Evolutionary conservation across 345 rosid genomes (phyloP).

Genomic region (Linum trigynum): DNA sequence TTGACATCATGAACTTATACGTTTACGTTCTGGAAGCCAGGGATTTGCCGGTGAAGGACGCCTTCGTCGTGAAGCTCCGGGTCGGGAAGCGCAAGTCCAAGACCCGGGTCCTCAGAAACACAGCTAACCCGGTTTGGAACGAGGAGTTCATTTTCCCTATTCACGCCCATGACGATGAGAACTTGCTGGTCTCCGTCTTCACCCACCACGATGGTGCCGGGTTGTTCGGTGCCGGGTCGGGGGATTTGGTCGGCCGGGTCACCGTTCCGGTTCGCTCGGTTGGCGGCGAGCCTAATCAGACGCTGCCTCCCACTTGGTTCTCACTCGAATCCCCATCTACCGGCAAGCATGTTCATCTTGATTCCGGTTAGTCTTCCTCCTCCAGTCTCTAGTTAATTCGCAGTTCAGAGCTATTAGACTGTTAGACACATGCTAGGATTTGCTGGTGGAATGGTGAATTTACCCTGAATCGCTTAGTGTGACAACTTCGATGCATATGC

Average conservation of each 20-base stretch:
- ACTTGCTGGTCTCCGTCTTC: conserved; percentile 41
- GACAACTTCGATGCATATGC: conserved; percentile 4
- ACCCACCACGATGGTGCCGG: conserved; percentile 33
- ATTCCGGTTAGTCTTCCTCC: conserved; percentile 43
- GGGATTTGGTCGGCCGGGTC: conserved; percentile 46
- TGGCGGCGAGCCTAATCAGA: conserved; percentile 40
- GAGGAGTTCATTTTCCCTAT: conserved; percentile 67
- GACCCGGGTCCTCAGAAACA: conserved; percentile 38
- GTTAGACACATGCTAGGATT: background rate
- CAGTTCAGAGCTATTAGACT: background rate
- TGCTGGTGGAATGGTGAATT: background rate
- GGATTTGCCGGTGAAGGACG: conserved; percentile 43
- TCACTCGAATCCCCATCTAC: conserved; percentile 35
- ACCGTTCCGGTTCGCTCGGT: conserved; percentile 43
- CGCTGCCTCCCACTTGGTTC: conserved; percentile 76
- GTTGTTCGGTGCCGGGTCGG: conserved; percentile 27
- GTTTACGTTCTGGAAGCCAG: conserved; percentile 63
- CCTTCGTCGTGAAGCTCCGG: conserved; percentile 51
- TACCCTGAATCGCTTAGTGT: background rate
- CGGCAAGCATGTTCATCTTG: conserved; percentile 37
- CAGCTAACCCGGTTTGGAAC: conserved; percentile 52
- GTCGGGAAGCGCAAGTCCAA: conserved; percentile 60
- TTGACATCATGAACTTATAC: conserved; percentile 47
- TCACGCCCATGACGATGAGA: conserved; percentile 29
- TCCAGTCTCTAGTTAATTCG: background rate